A percentile compares a stretch with the other conserved stretches of the same genome.
Conservation (phyloP, 2,329 filamentous ascomycete species). For the Pestalotiopsis sp. region DNA sequence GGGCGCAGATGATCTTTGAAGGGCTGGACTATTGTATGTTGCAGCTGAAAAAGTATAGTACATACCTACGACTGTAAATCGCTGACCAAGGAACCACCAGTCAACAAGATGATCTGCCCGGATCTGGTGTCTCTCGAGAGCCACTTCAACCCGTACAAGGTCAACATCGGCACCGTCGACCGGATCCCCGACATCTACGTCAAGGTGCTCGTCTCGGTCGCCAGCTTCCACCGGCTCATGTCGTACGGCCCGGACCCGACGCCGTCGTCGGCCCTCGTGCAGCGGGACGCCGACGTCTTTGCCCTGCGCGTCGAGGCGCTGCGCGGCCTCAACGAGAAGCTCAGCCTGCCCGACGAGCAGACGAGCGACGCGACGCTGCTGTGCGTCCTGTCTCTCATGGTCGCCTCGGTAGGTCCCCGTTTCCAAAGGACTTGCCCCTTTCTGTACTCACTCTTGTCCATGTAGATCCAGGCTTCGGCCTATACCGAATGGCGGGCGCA, state of each 20-base stretch:
- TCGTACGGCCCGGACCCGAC: conserved; percentile 11
- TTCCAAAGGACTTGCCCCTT: neutral
- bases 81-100: conserved; percentile 1
- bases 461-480: conserved; percentile 18
- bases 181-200: conserved; percentile 15
- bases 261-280: conserved; percentile 7
- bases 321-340: conserved; percentile 13
- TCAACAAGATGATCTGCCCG: conserved; percentile 17
- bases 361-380: conserved; percentile 17
- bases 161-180: conserved; percentile 13
- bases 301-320: conserved; percentile 14
- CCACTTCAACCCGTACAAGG: conserved; percentile 17
- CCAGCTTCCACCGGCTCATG: conserved; percentile 17
- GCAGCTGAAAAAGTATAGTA: no score
- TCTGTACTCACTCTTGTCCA: neutral
- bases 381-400: conserved; percentile 15
- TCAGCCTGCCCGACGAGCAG: conserved; percentile 13
- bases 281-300: conserved; percentile 15
- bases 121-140: conserved; percentile 13
- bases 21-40: conserved; percentile 18
- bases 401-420: conserved; percentile 11
- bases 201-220: conserved; percentile 16
- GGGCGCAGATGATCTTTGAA: conserved; percentile 16
- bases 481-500: conserved; percentile 17
- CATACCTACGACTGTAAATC: no score